Conservation (phyloP, 108 stramenopile species). For the Cyclotella kingstonii region DNA sequence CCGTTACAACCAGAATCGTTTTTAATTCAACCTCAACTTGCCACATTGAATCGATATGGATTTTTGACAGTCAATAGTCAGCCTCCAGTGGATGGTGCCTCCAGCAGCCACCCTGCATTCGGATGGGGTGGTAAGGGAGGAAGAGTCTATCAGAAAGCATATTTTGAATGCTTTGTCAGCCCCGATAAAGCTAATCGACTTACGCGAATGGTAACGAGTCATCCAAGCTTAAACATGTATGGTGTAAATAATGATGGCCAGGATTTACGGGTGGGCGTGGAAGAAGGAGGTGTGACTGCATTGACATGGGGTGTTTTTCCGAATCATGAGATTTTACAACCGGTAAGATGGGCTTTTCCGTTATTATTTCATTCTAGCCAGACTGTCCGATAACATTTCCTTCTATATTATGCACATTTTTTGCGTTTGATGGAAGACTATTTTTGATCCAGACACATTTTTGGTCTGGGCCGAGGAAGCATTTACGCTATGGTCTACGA, state of each 20-base stretch:
- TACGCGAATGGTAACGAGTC: slow-evolving; percentile 54
- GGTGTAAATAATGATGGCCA: slow-evolving; percentile 71
- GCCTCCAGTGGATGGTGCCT: slow-evolving; percentile 88
- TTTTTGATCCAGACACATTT: slow-evolving; percentile 95
- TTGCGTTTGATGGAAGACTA: slow-evolving; percentile 42
- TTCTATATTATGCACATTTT: neutral
- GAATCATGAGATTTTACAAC: slow-evolving; percentile 93
- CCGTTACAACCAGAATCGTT: slow-evolving; percentile 91
- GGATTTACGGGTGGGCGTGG: slow-evolving; percentile 52
- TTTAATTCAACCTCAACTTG: slow-evolving; percentile 74
- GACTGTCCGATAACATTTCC: neutral
- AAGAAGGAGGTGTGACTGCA: slow-evolving; percentile 72
- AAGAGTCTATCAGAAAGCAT: slow-evolving; percentile 95
- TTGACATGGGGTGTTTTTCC: slow-evolving; percentile 88
- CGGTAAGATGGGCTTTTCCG: slow-evolving; percentile 15
- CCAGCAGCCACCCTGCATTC: slow-evolving; percentile 72
- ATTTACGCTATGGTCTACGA: slow-evolving; percentile 89
- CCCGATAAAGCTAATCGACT: slow-evolving; percentile 66
- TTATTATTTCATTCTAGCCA: neutral
- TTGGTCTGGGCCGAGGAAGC: slow-evolving; percentile 94
- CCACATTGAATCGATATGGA: slow-evolving; percentile 81
- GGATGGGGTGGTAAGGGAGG: slow-evolving; percentile 97
- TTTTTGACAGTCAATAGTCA: slow-evolving; percentile 95
- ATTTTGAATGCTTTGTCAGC: slow-evolving; percentile 94
- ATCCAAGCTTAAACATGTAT: slow-evolving; percentile 76